These are phyloP conservation scores for Diutina sp. DNA, from an alignment of 1,139 yeast genomes.

Conservation along the genomic window DNA sequence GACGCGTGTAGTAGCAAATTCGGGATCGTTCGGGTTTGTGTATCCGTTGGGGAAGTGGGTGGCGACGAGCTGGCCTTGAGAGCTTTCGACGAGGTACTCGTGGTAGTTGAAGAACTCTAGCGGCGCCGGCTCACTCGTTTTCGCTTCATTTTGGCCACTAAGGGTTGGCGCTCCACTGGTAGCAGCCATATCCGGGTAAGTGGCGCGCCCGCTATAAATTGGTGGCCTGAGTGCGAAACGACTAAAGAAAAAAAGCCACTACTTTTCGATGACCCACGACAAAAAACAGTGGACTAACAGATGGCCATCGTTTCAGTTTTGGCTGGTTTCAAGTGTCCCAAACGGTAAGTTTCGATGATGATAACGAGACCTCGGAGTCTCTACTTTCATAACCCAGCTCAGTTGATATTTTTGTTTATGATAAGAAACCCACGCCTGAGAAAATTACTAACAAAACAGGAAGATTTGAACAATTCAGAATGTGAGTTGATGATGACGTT, in stretches of 20 bases:
- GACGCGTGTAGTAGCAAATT: neutral
- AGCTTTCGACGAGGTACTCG: neutral
- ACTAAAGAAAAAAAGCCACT: neutral
- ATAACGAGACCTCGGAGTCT: constrained; percentile 30
- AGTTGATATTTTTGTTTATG: constrained; percentile 39
- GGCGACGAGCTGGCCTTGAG: neutral
- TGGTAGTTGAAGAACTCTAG: constrained; percentile 1
- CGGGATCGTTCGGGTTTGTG: no score
- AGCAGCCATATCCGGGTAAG: neutral
- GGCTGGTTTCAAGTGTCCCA: no score
- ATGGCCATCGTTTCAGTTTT: no score
- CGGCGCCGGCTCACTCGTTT: no score
- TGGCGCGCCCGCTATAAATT: neutral
- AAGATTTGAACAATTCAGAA: no score
- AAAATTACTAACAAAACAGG: constrained; percentile 10
- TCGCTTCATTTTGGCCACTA: no score
- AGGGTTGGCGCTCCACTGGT: neutral
- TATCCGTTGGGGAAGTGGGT: neutral
- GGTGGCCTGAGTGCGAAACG: neutral
- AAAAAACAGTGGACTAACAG: no score
- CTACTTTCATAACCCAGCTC: constrained; percentile 30
- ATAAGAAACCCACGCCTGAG: constrained; percentile 21
- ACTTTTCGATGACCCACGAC: neutral
- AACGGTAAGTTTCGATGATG: constrained; percentile 13
- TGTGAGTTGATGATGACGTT: no score